Percentiles rank a stretch among this genome's conserved stretches.
These are phyloP conservation scores for Geranomyces variabilis DNA, from an alignment of 192 early-diverging fungal genomes.

Conservation along the genomic window DNA sequence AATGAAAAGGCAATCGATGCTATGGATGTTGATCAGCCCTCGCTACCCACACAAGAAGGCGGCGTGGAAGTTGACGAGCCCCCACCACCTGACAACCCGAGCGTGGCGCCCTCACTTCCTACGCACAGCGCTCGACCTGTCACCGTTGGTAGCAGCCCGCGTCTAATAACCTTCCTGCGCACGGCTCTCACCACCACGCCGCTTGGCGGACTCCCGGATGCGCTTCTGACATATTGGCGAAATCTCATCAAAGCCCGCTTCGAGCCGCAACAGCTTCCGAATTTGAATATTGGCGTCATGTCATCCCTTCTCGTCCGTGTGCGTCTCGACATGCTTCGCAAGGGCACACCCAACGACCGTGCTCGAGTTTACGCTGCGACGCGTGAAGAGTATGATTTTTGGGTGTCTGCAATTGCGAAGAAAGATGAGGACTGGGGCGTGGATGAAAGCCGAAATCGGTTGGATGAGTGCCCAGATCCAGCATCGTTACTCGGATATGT, in stretches of 20 bases:
- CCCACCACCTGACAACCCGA: background rate
- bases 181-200: background rate
- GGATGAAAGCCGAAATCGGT: constrained; percentile 25
- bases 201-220: background rate
- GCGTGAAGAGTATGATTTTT: constrained; percentile 50
- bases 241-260: background rate
- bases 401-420: constrained; percentile 33
- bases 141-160: constrained; percentile 25
- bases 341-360: constrained; percentile 53
- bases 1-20: no score
- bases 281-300: constrained; percentile 35
- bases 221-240: background rate
- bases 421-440: constrained; percentile 34
- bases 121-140: background rate
- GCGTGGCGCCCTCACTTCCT: background rate
- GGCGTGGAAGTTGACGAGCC: background rate
- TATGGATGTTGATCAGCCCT: background rate
- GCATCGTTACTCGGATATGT: constrained; percentile 66
- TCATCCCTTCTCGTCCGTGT: constrained; percentile 48
- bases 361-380: constrained; percentile 61
- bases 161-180: background rate
- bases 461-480: constrained; percentile 42
- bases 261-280: background rate
- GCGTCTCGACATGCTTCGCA: constrained; percentile 51
- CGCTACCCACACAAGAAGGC: background rate